A percentile compares a stretch with the other conserved stretches of the same genome.
These are phyloP conservation scores for Microthyrium microscopicum DNA, from an alignment of 2,329 filamentous ascomycete genomes.

Conservation along the genomic window DNA sequence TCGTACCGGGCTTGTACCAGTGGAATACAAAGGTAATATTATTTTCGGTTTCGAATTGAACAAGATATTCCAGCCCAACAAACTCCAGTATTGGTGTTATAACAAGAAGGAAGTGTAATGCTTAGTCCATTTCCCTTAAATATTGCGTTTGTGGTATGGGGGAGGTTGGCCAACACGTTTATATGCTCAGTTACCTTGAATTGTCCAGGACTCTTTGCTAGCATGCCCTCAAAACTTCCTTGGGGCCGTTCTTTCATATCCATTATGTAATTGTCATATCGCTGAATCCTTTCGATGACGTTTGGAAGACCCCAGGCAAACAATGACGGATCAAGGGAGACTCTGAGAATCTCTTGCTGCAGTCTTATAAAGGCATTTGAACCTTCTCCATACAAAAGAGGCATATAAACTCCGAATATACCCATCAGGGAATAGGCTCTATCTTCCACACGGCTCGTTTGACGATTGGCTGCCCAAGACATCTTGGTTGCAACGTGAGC, in stretches of 20 bases:
- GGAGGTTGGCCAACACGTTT: not conserved
- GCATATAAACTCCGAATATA: slow-evolving; percentile 1
- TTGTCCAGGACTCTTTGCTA: not conserved
- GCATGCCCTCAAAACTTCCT: not conserved
- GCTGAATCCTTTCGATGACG: too few species aligned
- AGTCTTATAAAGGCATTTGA: not conserved
- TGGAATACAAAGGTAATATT: not conserved
- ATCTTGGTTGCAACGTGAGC: slow-evolving; percentile 1
- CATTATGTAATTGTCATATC: too few species aligned
- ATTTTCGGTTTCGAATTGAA: not conserved
- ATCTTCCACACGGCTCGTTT: not conserved
- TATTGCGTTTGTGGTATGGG: not conserved
- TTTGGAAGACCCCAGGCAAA: slow-evolving; percentile 1
- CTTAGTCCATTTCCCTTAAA: not conserved
- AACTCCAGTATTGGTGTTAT: not conserved
- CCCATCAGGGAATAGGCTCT: slow-evolving; percentile 1
- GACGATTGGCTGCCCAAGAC: not conserved
- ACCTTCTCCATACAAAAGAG: slow-evolving; percentile 2
- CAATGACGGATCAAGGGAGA: not conserved
- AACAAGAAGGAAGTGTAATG: not conserved
- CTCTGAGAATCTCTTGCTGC: not conserved
- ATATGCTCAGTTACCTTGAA: not conserved
- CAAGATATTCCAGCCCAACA: not conserved
- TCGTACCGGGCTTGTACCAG: too few species aligned
- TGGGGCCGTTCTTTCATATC: too few species aligned